These are phyloP conservation scores for Phytophthora foliorum DNA, from an alignment of 352 stramenopile species.

Conservation along the genomic window DNA sequence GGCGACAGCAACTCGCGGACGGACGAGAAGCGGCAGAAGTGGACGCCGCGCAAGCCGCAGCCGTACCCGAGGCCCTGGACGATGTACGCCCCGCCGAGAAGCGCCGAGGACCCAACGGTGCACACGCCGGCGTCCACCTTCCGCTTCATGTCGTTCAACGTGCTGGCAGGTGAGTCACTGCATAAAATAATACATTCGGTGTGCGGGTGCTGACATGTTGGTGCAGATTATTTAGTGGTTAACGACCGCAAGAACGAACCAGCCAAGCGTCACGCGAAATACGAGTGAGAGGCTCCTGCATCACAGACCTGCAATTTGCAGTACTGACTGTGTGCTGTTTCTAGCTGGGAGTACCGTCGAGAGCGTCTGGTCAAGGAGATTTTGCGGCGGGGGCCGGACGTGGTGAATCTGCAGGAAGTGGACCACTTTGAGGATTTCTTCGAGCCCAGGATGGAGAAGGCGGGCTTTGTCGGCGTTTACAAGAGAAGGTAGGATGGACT, in stretches of 20 bases:
- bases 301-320: not conserved
- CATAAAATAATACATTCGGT: not conserved
- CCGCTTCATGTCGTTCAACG: conserved; percentile 78
- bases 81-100: conserved; percentile 51
- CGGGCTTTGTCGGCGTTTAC: conserved; percentile 60
- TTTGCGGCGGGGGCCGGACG: conserved; percentile 47
- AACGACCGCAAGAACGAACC: conserved; percentile 39
- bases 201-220: too few species aligned
- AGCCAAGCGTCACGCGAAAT: conserved; percentile 52
- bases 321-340: not conserved
- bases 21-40: conserved; percentile 22
- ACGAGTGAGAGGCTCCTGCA: conserved; percentile 44
- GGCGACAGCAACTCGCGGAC: not conserved
- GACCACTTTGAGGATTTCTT: conserved; percentile 83
- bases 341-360: conserved; percentile 63
- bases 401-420: conserved; percentile 79
- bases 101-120: conserved; percentile 26
- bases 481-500: conserved; percentile 55
- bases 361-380: conserved; percentile 65
- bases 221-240: conserved; percentile 66
- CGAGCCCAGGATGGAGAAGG: conserved; percentile 63
- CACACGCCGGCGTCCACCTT: conserved; percentile 48
- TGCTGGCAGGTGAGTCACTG: conserved; percentile 57
- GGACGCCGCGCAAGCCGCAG: conserved; percentile 10
- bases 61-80: conserved; percentile 52